Evolutionary conservation across 1,284 basidiomycete genomes (phyloP), one percentile per base, ranked within the genome.

Genomic region (Cryptococcus sp.): DNA sequence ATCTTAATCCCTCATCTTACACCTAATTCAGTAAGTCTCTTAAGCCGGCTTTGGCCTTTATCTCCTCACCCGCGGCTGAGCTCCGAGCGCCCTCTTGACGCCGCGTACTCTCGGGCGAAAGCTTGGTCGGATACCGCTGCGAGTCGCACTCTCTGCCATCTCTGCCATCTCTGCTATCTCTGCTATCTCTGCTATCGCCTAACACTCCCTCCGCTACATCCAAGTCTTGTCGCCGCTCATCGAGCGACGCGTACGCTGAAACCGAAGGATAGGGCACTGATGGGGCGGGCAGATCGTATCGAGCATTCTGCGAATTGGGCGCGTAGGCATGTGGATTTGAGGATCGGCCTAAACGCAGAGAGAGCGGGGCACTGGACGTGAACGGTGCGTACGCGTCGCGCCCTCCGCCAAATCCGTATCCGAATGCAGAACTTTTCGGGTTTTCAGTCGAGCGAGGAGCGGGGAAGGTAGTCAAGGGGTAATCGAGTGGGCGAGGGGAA

Each of bases 1-100:
- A 3, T 35, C 31, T 49, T 17, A 35, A 35, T 13, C 13, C 31
- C 31, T 35, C 35, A 51, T 40, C 11, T 10, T 10, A 20, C 25
- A n/a, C 22, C 31, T 35, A 54, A 47, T 54, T 54, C n/a, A 54
- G 19, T 17, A 54, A 27, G 23, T 54, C 46, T 20, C 19, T 25
- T 31, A 54, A 47, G 5, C 52, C 52, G 19, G 52, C 27, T 23
- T 47, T 54, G 16, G 44, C 42, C 38, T 54, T 54, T 13, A 5
- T 47, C 20, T 54, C 52, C 16, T 46, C 42, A 45, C 31, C 11
- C 19, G 3, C 23, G 42, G 27, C 27, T 7, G 16, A 35, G 11
- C n/a, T 31, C 50, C 10, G 17, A 15, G 38, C 20, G 5, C 38
- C 31, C 42, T 47, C 42, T 11, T 35, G 31, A 35, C 2, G 31